Base-by-base conservation (phyloP, 768 basidiomycete genomes). In the Mycena olivaceomarginata region DNA sequence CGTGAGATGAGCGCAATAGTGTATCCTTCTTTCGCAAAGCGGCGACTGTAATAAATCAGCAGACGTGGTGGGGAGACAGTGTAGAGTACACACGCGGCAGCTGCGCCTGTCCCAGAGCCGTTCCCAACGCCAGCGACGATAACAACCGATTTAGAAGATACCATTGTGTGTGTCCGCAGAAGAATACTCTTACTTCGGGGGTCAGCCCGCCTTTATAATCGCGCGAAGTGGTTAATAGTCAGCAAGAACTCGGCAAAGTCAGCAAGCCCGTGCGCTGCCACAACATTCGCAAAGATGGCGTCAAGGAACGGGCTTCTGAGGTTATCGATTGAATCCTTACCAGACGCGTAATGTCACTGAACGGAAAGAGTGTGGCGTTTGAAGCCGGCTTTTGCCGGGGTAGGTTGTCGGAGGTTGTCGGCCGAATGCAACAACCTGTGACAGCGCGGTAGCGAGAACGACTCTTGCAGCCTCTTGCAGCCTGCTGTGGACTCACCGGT, bases 1-100 rank as follows among this genome's bases (percentile, higher is more conserved):
- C 94, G 88, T 15, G 94, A 93, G 48, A 95, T 87, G 59, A 95
- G 85, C 0, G 94, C 94, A 43, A 95, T 89, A 57, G 88, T 90
- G 81, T 94, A 95, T 0, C 94, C 94, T 41, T 90, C 84, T 80
- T 91, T 91, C 8, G 91, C 88, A 75, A 94, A 93, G 18, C 91
- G 78, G 41, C 91, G 93, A 20, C 93, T 94, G 78, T 11, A 75
- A 20, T 65, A 25, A 25, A 8, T 70, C 39, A 41, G 18, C 41
- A 57, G 37, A 45, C n/a, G 48, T 8, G 15, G 53, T 46, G 67
- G 67, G n/a, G 48, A 74, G 25, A 75, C 31, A 60, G 43, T 62
- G 62, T 6, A 8, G 37, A 67, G 40, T 25, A 85, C 90, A 78
- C 81, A 93, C 93, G 92, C 92, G 53, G 89, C 86, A 45, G 90